Evolutionary conservation across 352 stramenopile genomes (phyloP).

Genomic region (Pythium dissotocum): DNA sequence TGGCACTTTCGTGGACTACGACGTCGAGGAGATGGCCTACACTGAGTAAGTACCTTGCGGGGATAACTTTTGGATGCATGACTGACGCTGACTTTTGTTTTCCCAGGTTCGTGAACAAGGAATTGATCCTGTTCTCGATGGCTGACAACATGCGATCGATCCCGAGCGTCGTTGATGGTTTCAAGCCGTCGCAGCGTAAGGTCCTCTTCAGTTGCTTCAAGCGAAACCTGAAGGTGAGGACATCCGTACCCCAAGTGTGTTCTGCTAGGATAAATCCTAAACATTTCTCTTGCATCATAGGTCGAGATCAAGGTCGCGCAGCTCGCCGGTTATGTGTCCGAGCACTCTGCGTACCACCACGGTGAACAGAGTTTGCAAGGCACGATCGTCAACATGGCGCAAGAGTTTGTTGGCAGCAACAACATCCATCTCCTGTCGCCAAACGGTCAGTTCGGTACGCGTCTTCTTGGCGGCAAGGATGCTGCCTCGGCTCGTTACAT

Average conservation of each 20-base stretch:
- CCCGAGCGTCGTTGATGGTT: slow-evolving; percentile 94
- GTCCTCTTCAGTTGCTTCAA: slow-evolving; percentile 98
- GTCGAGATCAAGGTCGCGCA: slow-evolving; percentile 93
- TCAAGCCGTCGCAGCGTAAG: slow-evolving; percentile 99
- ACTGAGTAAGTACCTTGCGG: slow-evolving; percentile 79
- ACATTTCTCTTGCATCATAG: slow-evolving; percentile 13
- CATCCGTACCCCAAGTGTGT: neutral
- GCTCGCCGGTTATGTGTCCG: slow-evolving; percentile 96
- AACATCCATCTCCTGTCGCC: slow-evolving; percentile 96
- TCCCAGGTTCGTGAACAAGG: slow-evolving; percentile 96
- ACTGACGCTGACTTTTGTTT: neutral
- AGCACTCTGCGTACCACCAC: slow-evolving; percentile 99
- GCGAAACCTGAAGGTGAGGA: slow-evolving; percentile 92
- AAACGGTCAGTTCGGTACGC: slow-evolving; percentile 97
- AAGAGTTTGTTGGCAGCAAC: slow-evolving; percentile 99
- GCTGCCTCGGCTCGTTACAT: slow-evolving; percentile 93
- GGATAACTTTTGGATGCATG: neutral
- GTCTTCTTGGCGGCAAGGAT: slow-evolving; percentile 97
- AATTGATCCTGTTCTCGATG: slow-evolving; percentile 98
- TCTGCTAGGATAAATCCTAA: neutral
- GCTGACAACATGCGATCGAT: slow-evolving; percentile 97
- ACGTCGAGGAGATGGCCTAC: slow-evolving; percentile 91
- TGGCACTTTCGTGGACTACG: slow-evolving; percentile 91
- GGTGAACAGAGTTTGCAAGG: slow-evolving; percentile 94
- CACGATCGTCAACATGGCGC: slow-evolving; percentile 98